phyloP scores from a whole-genome alignment of 2,329 filamentous ascomycete genomes.

The Claviceps spartinae region DNA sequence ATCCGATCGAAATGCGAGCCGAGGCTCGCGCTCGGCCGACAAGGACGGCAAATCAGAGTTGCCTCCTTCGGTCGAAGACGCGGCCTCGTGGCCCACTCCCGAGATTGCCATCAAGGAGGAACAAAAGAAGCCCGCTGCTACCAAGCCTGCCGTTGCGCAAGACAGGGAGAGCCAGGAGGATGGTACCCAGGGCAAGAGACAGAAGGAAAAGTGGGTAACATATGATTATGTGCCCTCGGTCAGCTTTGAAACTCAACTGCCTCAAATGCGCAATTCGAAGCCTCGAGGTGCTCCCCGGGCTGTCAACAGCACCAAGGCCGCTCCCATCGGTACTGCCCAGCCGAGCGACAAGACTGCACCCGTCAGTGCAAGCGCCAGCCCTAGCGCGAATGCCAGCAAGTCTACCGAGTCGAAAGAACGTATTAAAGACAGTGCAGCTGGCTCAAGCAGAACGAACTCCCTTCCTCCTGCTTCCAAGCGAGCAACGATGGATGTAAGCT shows the following conservation, averaged over 20 bases:
- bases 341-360: conserved; percentile 24
- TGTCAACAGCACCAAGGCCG: conserved; percentile 24
- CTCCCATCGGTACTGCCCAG: conserved; percentile 17
- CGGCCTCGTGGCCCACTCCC: conserved; percentile 79
- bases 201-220: conserved; percentile 78
- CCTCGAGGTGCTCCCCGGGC: conserved; percentile 35
- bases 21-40: conserved; percentile 32
- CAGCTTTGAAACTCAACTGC: conserved; percentile 73
- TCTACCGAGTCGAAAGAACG: conserved; percentile 20
- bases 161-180: conserved; percentile 51
- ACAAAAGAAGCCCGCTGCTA: conserved; percentile 47
- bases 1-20: conserved; percentile 28
- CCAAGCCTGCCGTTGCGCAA: conserved; percentile 46
- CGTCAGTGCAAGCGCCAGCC: conserved; percentile 8
- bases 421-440: conserved; percentile 21
- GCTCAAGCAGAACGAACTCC: conserved; percentile 22
- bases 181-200: conserved; percentile 30
- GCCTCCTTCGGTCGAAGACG: conserved; percentile 58
- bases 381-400: conserved; percentile 18
- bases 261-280: conserved; percentile 36
- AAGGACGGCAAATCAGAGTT: conserved; percentile 24
- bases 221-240: conserved; percentile 75
- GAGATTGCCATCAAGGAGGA: conserved; percentile 59
- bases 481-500: conserved; percentile 26
- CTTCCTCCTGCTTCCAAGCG: conserved; percentile 30